Conservation (phyloP, 2,329 filamentous ascomycete species). For the Cryoendolithus antarcticus region DNA sequence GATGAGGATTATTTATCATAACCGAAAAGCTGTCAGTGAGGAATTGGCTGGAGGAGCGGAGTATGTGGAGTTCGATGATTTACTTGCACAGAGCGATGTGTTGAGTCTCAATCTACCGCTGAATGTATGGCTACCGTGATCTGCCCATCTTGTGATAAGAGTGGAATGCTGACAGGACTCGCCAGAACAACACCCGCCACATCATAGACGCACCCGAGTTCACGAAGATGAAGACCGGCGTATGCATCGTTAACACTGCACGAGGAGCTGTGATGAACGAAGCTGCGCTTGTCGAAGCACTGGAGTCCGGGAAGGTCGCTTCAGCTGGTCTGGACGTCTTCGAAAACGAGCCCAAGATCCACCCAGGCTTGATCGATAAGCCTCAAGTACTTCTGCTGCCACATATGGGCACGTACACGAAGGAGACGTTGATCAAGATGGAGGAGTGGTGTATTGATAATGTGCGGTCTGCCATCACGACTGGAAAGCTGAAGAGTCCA, state of each 20-base stretch:
- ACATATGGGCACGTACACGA: constrained; percentile 76
- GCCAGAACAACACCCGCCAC: constrained; percentile 53
- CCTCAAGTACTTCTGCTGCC: constrained; percentile 63
- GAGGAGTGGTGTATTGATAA: constrained; percentile 66
- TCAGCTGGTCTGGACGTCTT: constrained; percentile 70
- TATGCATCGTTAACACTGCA: constrained; percentile 72
- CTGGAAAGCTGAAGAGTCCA: constrained; percentile 51
- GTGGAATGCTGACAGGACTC: no score
- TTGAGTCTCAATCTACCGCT: constrained; percentile 56
- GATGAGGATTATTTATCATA: constrained; percentile 65
- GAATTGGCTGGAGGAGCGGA: constrained; percentile 46
- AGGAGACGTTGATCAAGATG: constrained; percentile 53
- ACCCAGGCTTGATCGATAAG: constrained; percentile 59
- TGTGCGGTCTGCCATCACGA: constrained; percentile 48
- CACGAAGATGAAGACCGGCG: constrained; percentile 61
- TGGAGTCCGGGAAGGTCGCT: constrained; percentile 57
- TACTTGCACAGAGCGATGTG: constrained; percentile 53
- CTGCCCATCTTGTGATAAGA: no score
- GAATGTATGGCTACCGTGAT: constrained; percentile 46
- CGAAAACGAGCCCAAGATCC: constrained; percentile 66
- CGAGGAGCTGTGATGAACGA: constrained; percentile 76
- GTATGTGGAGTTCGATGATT: constrained; percentile 61
- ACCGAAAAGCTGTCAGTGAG: constrained; percentile 48
- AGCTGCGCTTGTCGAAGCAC: constrained; percentile 60
- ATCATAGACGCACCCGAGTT: constrained; percentile 63